Evolutionary conservation across 164 flowering plant genomes (phyloP).

Genomic region (Chimonanthus praecox): DNA sequence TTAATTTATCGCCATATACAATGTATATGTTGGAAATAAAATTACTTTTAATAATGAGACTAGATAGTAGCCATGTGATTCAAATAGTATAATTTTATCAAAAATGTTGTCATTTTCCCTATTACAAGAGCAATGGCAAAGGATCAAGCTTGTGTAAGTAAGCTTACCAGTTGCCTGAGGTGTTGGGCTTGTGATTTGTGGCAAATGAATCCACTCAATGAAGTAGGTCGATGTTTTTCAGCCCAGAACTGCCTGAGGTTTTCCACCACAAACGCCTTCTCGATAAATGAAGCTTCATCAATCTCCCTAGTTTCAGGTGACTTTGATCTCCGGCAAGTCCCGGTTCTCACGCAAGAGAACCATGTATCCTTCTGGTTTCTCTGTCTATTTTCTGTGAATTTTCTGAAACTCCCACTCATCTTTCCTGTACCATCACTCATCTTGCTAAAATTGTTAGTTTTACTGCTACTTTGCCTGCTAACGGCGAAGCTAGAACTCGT

Average conservation of each 20-base stretch:
- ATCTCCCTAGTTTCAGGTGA: slow-evolving; percentile 40
- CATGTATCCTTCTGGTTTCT: slow-evolving; percentile 44
- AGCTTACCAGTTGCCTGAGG: slow-evolving; percentile 56
- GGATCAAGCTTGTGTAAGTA: slow-evolving; percentile 1
- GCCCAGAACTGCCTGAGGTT: slow-evolving; percentile 65
- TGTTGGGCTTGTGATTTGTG: slow-evolving; percentile 65
- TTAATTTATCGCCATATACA: too few species aligned
- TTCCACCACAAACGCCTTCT: slow-evolving; percentile 65
- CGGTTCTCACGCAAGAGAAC: slow-evolving; percentile 55
- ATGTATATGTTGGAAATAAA: too few species aligned
- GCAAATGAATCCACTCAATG: slow-evolving; percentile 60
- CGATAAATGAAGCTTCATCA: slow-evolving; percentile 58
- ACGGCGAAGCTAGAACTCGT: slow-evolving; percentile 22
- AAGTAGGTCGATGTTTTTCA: slow-evolving; percentile 57
- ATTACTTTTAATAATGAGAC: too few species aligned
- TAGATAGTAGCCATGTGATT: too few species aligned
- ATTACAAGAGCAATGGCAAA: neutral
- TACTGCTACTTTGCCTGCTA: slow-evolving; percentile 33
- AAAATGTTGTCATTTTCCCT: neutral
- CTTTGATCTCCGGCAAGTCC: slow-evolving; percentile 46
- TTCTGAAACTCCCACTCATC: slow-evolving; percentile 31
- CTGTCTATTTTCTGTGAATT: slow-evolving; percentile 40
- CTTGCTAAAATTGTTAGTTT: slow-evolving; percentile 31
- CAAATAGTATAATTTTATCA: neutral
- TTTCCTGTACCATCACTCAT: too few species aligned